Evolutionary conservation across 176 grass and related monocot species (phyloP).

Genomic region (Aegilops sharonensis): DNA sequence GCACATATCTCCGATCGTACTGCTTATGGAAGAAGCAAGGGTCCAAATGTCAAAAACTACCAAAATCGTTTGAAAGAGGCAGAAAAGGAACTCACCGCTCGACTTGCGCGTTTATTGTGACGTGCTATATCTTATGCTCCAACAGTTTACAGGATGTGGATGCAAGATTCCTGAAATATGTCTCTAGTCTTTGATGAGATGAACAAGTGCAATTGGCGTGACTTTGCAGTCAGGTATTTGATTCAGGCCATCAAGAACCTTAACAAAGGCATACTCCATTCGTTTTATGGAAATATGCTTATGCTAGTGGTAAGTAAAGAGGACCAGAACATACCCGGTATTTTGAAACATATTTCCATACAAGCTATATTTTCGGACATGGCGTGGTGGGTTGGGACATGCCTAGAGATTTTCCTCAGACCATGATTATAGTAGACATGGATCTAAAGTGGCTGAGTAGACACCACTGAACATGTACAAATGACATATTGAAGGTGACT

Average conservation of each 20-base stretch:
- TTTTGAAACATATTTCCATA: not conserved
- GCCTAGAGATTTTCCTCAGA: not conserved
- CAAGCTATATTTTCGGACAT: not conserved
- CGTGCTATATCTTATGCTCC: not conserved
- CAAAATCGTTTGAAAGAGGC: not conserved
- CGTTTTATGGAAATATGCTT: not conserved
- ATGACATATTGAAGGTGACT: not conserved
- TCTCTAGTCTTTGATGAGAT: not conserved
- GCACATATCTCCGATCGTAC: not conserved
- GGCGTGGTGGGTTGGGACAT: not conserved
- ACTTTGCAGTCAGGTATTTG: not conserved
- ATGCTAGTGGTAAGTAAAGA: not conserved
- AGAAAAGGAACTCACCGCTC: not conserved
- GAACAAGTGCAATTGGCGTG: not conserved
- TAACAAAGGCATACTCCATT: not conserved
- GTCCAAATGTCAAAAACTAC: not conserved
- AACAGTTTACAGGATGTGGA: not conserved
- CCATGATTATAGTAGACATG: not conserved
- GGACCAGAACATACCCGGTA: not conserved
- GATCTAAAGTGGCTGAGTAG: not conserved
- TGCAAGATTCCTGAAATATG: not conserved
- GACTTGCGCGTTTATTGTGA: not conserved
- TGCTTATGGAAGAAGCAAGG: not conserved
- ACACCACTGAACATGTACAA: not conserved
- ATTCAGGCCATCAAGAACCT: not conserved